phyloP scores from a whole-genome alignment of 169 alveolate genomes.

The Eimeria mitis region DNA sequence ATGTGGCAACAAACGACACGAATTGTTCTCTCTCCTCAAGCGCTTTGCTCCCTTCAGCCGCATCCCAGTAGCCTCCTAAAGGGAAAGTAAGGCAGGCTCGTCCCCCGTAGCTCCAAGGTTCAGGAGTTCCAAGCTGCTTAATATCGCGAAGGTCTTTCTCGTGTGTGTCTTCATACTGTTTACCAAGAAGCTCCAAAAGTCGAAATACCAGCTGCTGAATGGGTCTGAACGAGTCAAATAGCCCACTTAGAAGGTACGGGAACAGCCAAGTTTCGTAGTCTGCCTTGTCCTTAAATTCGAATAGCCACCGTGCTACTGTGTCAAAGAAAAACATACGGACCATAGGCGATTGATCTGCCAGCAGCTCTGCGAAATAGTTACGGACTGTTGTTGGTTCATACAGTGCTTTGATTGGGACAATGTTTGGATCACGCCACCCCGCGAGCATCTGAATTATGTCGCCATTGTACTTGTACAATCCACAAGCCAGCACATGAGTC shows the following conservation, averaged over 20 bases:
- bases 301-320: slow-evolving; percentile 89
- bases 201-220: slow-evolving; percentile 87
- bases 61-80: slow-evolving; percentile 59
- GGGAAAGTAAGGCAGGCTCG: slow-evolving; percentile 62
- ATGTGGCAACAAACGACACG: slow-evolving; percentile 18
- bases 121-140: slow-evolving; percentile 91
- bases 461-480: slow-evolving; percentile 93
- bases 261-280: slow-evolving; percentile 94
- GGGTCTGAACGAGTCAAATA: slow-evolving; percentile 90
- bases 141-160: slow-evolving; percentile 92
- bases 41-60: background rate
- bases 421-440: slow-evolving; percentile 95
- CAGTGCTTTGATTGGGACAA: slow-evolving; percentile 94
- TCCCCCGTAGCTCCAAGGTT: slow-evolving; percentile 91
- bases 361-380: slow-evolving; percentile 94
- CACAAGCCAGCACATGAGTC: slow-evolving; percentile 90
- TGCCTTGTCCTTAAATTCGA: slow-evolving; percentile 89
- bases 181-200: slow-evolving; percentile 92
- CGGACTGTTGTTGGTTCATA: slow-evolving; percentile 91
- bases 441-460: slow-evolving; percentile 90
- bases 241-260: slow-evolving; percentile 93
- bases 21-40: slow-evolving; percentile 19
- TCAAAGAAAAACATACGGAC: slow-evolving; percentile 91
- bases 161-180: slow-evolving; percentile 91
- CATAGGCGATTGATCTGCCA: slow-evolving; percentile 90